These are phyloP conservation scores for Parathielavia hyrcaniae DNA, from an alignment of 495 filamentous ascomycete species.

Conservation along the genomic window DNA sequence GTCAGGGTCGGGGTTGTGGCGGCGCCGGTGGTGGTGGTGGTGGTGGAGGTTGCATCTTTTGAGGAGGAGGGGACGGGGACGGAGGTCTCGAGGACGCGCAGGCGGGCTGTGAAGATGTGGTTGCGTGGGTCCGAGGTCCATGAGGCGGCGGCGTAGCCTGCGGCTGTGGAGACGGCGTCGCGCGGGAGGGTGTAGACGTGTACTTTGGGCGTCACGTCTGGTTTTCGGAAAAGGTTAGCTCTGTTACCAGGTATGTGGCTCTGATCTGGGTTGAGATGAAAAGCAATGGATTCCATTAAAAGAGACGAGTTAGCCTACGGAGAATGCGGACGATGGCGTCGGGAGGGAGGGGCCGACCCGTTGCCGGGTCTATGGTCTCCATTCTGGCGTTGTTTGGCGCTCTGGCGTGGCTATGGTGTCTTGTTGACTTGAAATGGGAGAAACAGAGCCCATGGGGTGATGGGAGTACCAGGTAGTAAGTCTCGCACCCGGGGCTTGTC, in stretches of 20 bases:
- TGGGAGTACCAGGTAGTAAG: background rate
- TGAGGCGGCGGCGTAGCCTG: slow-evolving; percentile 63
- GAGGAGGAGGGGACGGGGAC: slow-evolving; percentile 39
- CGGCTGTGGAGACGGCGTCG: slow-evolving; percentile 51
- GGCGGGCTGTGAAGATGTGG: slow-evolving; percentile 74
- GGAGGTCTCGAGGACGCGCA: slow-evolving; percentile 72
- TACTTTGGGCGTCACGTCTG: slow-evolving; percentile 55
- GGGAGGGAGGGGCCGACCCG: slow-evolving; percentile 49
- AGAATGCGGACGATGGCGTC: slow-evolving; percentile 75
- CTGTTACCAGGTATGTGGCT: background rate
- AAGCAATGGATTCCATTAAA: no score
- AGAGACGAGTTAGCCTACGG: slow-evolving; percentile 28
- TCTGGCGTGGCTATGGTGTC: background rate
- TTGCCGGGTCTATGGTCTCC: slow-evolving; percentile 52
- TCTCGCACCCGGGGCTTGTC: background rate
- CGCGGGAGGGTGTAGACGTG: slow-evolving; percentile 77
- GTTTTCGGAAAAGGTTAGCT: no score
- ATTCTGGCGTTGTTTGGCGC: slow-evolving; percentile 21
- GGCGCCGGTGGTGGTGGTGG: background rate
- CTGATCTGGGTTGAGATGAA: background rate
- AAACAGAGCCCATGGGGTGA: background rate
- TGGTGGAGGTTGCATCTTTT: no score
- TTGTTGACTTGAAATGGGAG: background rate
- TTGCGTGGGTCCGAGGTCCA: slow-evolving; percentile 68
- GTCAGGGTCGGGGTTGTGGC: no score